Evolutionary conservation across 371 early-diverging fungal genomes (phyloP).

Genomic region (Mortierella sp.): DNA sequence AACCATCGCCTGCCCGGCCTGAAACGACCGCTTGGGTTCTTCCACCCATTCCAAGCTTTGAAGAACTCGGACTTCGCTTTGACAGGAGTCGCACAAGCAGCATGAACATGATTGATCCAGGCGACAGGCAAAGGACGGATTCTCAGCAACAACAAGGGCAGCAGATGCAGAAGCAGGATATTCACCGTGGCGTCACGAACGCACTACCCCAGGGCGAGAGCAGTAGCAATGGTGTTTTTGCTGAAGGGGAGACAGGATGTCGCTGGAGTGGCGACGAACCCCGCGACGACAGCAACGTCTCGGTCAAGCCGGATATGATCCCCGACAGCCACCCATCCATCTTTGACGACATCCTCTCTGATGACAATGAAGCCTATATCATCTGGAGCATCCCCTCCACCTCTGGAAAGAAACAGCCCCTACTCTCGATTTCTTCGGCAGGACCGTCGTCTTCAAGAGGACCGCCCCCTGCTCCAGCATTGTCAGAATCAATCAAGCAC

Average conservation of each 20-base stretch:
- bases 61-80: slow-evolving; percentile 36
- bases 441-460: slow-evolving; percentile 1
- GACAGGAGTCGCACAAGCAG: slow-evolving; percentile 32
- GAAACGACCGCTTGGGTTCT: slow-evolving; percentile 24
- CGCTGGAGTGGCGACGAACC: slow-evolving; percentile 14
- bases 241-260: background rate
- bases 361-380: slow-evolving; percentile 65
- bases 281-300: background rate
- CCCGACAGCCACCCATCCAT: slow-evolving; percentile 59
- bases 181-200: background rate
- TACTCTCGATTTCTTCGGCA: background rate
- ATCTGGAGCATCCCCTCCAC: slow-evolving; percentile 61
- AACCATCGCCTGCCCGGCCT: background rate
- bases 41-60: slow-evolving; percentile 43
- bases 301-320: slow-evolving; percentile 7
- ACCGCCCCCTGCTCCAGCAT: background rate
- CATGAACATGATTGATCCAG: background rate
- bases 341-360: slow-evolving; percentile 66
- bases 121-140: background rate
- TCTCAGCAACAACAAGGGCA: background rate
- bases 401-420: background rate
- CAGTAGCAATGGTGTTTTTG: background rate
- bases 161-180: background rate
- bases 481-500: background rate
- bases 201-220: background rate